These are phyloP conservation scores for Circinella minor DNA, from an alignment of 371 early-diverging fungal genomes.

Conservation along the genomic window DNA sequence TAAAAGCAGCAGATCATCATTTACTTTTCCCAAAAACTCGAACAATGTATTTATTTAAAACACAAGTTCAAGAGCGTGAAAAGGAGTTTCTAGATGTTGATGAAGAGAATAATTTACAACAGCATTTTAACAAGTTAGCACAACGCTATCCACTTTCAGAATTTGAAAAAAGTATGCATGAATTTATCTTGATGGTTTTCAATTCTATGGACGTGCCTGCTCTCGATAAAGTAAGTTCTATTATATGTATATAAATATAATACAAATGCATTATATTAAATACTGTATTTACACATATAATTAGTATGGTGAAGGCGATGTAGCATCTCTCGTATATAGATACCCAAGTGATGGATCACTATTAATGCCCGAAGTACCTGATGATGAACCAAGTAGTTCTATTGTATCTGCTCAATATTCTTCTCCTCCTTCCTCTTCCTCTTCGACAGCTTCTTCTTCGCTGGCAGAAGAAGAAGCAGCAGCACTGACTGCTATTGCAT, in stretches of 20 bases:
- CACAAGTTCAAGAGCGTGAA: constrained; percentile 52
- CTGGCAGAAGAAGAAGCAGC: constrained; percentile 6
- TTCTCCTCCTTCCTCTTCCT: not conserved
- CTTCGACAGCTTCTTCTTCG: not conserved
- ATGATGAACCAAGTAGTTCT: constrained; percentile 13
- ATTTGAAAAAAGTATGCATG: constrained; percentile 53
- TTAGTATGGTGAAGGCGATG: constrained; percentile 15
- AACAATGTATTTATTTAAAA: constrained; percentile 52
- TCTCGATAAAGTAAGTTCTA: constrained; percentile 47
- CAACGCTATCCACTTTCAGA: constrained; percentile 52
- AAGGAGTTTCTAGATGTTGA: constrained; percentile 54
- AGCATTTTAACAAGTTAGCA: constrained; percentile 55
- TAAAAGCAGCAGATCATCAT: constrained; percentile 51
- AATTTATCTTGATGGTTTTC: constrained; percentile 51
- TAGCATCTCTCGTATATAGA: constrained; percentile 35
- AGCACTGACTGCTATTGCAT: not conserved
- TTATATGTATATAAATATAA: not conserved
- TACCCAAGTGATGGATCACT: constrained; percentile 51
- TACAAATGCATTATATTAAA: too few species aligned
- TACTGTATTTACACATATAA: too few species aligned
- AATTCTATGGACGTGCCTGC: constrained; percentile 47
- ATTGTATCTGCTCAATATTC: not conserved
- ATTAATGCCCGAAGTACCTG: constrained; percentile 29
- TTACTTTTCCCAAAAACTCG: constrained; percentile 55
- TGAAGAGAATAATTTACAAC: constrained; percentile 36